Base-by-base conservation (phyloP, 306 rosid genomes). In the Medicago ruthenica region DNA sequence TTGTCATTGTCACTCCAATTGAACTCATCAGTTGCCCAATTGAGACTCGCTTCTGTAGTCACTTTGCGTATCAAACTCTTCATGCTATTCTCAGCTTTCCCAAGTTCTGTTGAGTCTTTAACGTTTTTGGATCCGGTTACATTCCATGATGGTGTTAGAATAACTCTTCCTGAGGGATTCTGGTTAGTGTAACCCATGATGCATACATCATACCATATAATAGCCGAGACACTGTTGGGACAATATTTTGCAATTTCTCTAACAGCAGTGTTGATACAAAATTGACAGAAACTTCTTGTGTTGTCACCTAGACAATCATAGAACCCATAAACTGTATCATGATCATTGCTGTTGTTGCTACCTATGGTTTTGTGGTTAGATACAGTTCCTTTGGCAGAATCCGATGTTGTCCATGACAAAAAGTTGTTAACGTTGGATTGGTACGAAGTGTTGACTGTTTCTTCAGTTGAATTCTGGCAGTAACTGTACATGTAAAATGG, bases 121-220 rank as follows among this genome's bases (percentile, higher is more conserved):
- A 53, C 20, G 0, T 2, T 53, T 20, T 71, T 12, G 0, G 54
- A 0, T 7, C 81, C 74, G 0, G 40, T 37, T 14, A 0, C 4
- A 4, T 10, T 65, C 78, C 70, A 36, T n/a, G 18, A 7, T 1
- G 81, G 85, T 6, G 0, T 13, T 1, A 40, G 2, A 6, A 4
- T 0, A 6, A 76, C 8, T 4, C 76, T 45, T 2, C 78, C 81
- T 13, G 0, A 0, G 74, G 65, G 42, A 7, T 45, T 57, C 10
- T 71, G 9, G 34, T 76, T 45, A 0, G 81, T 20, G 58, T 64
- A 81, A 15, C 65, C 75, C 1, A 81, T 2, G 10, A 81, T 71
- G 65, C 85, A 81, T 3, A 44, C 0, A 7, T 70, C 66, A 36
- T 82, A 82, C 75, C 79, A 82, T 58, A 72, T 47, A 2, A 72